These are phyloP conservation scores for Myrica gale DNA, from an alignment of 306 rosid genomes.

Conservation along the genomic window DNA sequence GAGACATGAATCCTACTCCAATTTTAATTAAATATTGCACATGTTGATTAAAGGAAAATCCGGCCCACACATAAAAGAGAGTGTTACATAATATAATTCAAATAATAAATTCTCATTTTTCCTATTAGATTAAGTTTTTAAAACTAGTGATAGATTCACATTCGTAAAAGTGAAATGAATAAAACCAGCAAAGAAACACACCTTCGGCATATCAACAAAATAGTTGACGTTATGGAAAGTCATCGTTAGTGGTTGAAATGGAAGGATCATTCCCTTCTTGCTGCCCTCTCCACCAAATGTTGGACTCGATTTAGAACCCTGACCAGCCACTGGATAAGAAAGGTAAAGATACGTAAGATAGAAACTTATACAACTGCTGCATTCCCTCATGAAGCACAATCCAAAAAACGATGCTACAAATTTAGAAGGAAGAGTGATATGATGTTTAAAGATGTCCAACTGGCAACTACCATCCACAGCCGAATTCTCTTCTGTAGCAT, in stretches of 20 bases:
- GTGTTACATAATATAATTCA: too few species aligned
- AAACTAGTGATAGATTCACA: too few species aligned
- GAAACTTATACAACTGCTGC: neutral
- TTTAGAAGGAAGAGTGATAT: neutral
- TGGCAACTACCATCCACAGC: conserved; percentile 41
- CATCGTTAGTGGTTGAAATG: conserved; percentile 88
- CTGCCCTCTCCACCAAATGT: conserved; percentile 25
- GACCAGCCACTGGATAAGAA: conserved; percentile 35
- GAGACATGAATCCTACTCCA: too few species aligned
- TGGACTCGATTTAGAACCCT: conserved; percentile 14
- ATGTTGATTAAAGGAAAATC: too few species aligned
- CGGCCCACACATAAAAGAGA: too few species aligned
- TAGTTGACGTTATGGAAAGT: conserved; percentile 81
- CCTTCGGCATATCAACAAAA: conserved; percentile 90
- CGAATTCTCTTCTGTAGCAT: conserved; percentile 42
- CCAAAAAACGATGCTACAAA: neutral
- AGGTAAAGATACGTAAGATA: conserved; percentile 8
- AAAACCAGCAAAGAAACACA: conserved; percentile 21
- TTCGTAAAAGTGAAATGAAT: neutral
- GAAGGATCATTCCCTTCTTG: conserved; percentile 88
- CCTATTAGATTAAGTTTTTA: too few species aligned
- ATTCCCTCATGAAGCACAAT: neutral
- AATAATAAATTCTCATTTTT: too few species aligned
- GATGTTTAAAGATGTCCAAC: conserved; percentile 27
- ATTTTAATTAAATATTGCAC: too few species aligned